A percentile compares a stretch with the other conserved stretches of the same genome.
Evolutionary conservation across 352 stramenopile genomes (phyloP).

Genomic region (Phytopythium sindhum): DNA sequence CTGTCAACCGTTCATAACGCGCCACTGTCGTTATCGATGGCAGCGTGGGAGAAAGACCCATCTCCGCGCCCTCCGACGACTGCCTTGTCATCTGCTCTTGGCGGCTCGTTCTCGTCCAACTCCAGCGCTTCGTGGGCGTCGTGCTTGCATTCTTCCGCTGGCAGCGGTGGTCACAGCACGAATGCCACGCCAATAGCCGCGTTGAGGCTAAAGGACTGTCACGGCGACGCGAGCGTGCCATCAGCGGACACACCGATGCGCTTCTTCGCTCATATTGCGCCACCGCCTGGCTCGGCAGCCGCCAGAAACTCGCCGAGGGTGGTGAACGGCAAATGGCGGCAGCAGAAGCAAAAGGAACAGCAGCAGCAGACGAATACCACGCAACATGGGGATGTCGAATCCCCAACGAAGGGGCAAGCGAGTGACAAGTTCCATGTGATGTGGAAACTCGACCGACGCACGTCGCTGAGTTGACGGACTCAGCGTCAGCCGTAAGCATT

Average conservation of each 20-base stretch:
- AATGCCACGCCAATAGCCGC: neutral
- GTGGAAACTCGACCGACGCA: conserved; percentile 40
- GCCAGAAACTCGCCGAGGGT: neutral
- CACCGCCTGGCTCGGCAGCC: neutral
- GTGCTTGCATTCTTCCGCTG: neutral
- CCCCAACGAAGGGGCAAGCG: neutral
- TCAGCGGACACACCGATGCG: neutral
- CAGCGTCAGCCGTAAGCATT: neutral
- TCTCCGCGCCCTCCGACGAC: neutral
- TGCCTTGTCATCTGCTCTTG: neutral
- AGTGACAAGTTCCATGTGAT: conserved; percentile 19
- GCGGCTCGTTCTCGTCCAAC: neutral
- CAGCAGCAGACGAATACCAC: neutral
- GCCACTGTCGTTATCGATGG: neutral
- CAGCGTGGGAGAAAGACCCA: neutral
- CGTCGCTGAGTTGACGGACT: conserved; percentile 14
- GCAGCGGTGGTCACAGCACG: neutral
- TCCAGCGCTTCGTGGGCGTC: neutral
- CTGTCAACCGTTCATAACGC: neutral
- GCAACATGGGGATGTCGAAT: neutral
- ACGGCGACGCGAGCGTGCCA: neutral
- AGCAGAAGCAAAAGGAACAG: neutral
- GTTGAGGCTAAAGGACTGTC: neutral
- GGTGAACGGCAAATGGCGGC: neutral
- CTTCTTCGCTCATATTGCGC: neutral